Conservation (phyloP, 1,139 yeast genomes). For the Protomyces inouyei region DNA sequence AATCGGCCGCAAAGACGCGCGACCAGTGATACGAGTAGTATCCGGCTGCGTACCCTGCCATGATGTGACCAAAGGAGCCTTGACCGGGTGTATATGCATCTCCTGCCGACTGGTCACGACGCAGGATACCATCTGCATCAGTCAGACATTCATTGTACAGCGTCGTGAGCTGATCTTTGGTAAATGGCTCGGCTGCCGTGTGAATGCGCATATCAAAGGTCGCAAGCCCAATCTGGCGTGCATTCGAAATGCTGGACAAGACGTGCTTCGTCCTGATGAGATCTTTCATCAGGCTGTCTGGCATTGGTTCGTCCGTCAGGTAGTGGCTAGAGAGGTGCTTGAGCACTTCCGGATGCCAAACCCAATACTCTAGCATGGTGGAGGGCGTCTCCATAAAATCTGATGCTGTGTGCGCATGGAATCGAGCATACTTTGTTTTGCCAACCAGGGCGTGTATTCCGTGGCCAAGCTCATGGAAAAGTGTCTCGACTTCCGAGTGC, state of each 20-base stretch:
- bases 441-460: slow-evolving; percentile 78
- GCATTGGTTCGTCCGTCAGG: slow-evolving; percentile 52
- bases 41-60: slow-evolving; percentile 81
- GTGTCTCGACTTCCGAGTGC: slow-evolving; percentile 73
- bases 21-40: slow-evolving; percentile 86
- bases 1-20: slow-evolving; percentile 78
- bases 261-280: slow-evolving; percentile 67
- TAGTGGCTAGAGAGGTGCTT: slow-evolving; percentile 62
- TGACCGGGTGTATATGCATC: slow-evolving; percentile 58
- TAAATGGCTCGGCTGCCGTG: slow-evolving; percentile 45
- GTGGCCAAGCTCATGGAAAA: slow-evolving; percentile 87
- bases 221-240: slow-evolving; percentile 74
- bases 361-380: slow-evolving; percentile 84
- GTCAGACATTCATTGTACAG: slow-evolving; percentile 46
- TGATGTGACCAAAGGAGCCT: slow-evolving; percentile 74
- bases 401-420: slow-evolving; percentile 71
- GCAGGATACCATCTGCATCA: neutral
- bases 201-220: slow-evolving; percentile 71
- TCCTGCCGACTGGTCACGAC: neutral
- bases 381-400: slow-evolving; percentile 91
- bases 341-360: slow-evolving; percentile 66
- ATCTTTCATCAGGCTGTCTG: slow-evolving; percentile 56
- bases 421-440: slow-evolving; percentile 57
- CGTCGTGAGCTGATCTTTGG: slow-evolving; percentile 40
- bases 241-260: slow-evolving; percentile 62